Evolutionary conservation across 495 filamentous ascomycete genomes (phyloP), one percentile per base, ranked within the genome.

Genomic region (Penicillium ucsense): DNA sequence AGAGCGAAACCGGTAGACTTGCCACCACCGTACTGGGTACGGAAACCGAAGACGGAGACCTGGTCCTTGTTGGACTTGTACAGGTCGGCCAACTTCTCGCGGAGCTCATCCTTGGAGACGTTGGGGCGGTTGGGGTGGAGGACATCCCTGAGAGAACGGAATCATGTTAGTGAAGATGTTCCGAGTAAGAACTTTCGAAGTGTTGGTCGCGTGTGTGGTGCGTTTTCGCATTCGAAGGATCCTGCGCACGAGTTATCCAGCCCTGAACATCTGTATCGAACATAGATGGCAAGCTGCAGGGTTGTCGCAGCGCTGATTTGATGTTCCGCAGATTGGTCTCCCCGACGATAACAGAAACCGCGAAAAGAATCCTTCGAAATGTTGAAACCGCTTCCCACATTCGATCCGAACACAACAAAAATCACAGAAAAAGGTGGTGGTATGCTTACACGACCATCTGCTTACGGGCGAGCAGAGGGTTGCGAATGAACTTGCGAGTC

Each of bases 401-500:
- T 44, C 50, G 45, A 43, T 31, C 42, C 38, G 48, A 44, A 47
- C 41, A 38, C 48, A 7, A n/a, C 12, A 47, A 50, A 44, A 20
- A 20, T 20, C 20, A 50, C 51, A 42, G 8, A 42, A 33, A 42
- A 47, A 38, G 50, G 52, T 20, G 20, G 20, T 20, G 20, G 54
- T 30, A 43, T 41, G 52, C 94, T 82, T 91, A 99, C 92, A 97
- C 88, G 75, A 99, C 94, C 92, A 99, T 97, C 83, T 99, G 94
- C 80, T 92, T 95, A 66, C 91, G 85, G 65, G 82, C 90, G 57
- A 99, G 86, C 67, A 99, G 88, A 68, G 94, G 86, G 80, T 99
- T 99, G 75, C 89, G 85, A 73, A 97, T 94, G 88, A 99, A 99
- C 80, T 99, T 99, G 85, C 94, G 91, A 72, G 94, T 99, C 75